Evolutionary conservation across 2,329 filamentous ascomycete species (phyloP).

Genomic region (Xylariaceae sp.): DNA sequence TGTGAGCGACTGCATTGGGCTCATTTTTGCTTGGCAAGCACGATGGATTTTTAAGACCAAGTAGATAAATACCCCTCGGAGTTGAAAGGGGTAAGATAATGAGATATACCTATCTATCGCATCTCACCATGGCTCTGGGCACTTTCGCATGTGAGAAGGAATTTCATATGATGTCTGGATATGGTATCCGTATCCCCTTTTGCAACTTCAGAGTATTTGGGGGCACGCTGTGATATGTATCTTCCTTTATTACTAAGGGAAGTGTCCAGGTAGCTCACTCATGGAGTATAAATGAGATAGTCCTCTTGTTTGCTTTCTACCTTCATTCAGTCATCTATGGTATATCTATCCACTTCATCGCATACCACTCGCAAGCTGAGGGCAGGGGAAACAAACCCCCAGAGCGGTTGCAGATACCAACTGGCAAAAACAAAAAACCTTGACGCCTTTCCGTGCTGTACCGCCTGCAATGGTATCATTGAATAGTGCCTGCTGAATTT

Average conservation of each 20-base stretch:
- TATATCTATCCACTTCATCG: neutral
- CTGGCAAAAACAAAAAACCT: neutral
- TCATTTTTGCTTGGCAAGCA: neutral
- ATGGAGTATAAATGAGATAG: neutral
- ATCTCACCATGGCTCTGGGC: neutral
- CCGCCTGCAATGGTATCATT: neutral
- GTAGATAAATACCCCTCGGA: constrained; percentile 2
- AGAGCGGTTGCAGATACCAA: neutral
- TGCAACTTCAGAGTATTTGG: too few relatives aligned
- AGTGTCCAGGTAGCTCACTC: neutral
- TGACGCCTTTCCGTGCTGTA: constrained; percentile 11
- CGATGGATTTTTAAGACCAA: neutral
- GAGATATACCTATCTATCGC: too few relatives aligned
- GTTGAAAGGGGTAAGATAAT: neutral
- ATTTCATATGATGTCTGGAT: neutral
- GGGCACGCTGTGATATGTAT: too few relatives aligned
- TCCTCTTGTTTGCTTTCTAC: neutral
- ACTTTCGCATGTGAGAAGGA: neutral
- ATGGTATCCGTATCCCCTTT: too few relatives aligned
- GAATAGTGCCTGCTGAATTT: neutral
- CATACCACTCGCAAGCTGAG: neutral
- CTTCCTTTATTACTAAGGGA: too few relatives aligned
- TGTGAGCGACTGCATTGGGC: neutral
- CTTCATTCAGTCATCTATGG: neutral
- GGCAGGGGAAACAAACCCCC: too few relatives aligned